Base-by-base conservation (phyloP, 129 eudicot species). In the Oenanthe sinensis region DNA sequence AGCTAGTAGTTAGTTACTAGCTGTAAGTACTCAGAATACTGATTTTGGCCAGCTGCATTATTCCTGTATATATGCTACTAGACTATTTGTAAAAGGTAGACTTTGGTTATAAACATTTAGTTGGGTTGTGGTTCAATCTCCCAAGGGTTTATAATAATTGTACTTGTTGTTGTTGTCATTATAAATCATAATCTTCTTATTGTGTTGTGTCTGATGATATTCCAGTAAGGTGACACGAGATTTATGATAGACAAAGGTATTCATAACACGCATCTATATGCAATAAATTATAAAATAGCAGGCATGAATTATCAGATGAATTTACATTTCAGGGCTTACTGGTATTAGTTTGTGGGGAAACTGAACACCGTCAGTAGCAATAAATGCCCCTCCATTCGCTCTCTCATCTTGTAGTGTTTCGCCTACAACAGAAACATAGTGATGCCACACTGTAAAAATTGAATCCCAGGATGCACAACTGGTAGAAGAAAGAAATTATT, bases 371-470 rank as follows among this genome's bases (percentile, higher is more conserved):
- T 93, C 98, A 52, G 89, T 86, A 49, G 96, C 87, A 55, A 85
- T 85, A 76, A 93, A 86, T 36, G 93, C 96, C 79, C 98, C 98
- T 79, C 98, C 98, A 84, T 93, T 91, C 10, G 85, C 90, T 88
- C 97, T 91, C 86, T 93, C 98, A 81, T 91, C 98, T 81, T 93
- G 98, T 79, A 93, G 90, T 68, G 98, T 93, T 84, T 93, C 98
- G 78, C 98, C 98, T 93, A 80, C 87, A 85, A 78, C 17, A 8
- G 54, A 26, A 37, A 71, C 74, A 69, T 24, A n/a, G 39, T 16
- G 67, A 58, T 20, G 74, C 58, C 79, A 42, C 20, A 11, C 3
- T 49, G 15, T 71, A 22, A 13, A n/a, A 43, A 37, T 33, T 26
- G 36, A 44, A 14, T 16, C 60, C 26, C 13, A 77, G 37, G 30